Conservation (phyloP, 148 eudicot species). For the Nyssa sinensis region DNA sequence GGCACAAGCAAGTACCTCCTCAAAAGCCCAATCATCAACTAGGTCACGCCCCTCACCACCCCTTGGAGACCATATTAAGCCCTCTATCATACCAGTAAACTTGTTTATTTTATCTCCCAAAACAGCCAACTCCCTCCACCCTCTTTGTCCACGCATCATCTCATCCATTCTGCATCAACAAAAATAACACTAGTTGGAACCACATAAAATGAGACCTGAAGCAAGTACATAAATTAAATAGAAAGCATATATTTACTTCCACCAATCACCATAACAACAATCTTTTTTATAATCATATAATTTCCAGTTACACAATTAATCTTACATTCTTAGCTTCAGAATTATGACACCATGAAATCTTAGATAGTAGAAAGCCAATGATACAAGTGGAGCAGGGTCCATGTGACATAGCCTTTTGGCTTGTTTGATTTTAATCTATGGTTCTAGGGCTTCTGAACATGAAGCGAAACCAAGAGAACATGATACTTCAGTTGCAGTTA, state of each 20-base stretch:
- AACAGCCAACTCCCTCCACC: slow-evolving; percentile 94
- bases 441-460: background rate
- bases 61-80: slow-evolving; percentile 97
- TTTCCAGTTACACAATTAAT: background rate
- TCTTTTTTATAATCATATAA: background rate
- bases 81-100: slow-evolving; percentile 94
- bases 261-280: background rate
- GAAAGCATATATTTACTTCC: background rate
- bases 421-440: background rate
- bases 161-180: slow-evolving; percentile 90
- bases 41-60: slow-evolving; percentile 59
- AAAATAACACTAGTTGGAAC: background rate
- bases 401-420: background rate
- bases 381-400: background rate
- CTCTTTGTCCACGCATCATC: slow-evolving; percentile 99
- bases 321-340: background rate
- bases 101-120: slow-evolving; percentile 95
- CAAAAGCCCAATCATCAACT: slow-evolving; percentile 89
- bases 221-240: background rate
- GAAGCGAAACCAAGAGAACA: background rate
- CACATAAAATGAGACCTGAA: slow-evolving; percentile 1
- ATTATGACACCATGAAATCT: background rate
- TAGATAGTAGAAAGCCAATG: background rate
- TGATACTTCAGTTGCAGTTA: background rate
- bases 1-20: slow-evolving; percentile 49